Evolutionary conservation across 768 basidiomycete genomes (phyloP).

Genomic region (Lentinula aciculospora): DNA sequence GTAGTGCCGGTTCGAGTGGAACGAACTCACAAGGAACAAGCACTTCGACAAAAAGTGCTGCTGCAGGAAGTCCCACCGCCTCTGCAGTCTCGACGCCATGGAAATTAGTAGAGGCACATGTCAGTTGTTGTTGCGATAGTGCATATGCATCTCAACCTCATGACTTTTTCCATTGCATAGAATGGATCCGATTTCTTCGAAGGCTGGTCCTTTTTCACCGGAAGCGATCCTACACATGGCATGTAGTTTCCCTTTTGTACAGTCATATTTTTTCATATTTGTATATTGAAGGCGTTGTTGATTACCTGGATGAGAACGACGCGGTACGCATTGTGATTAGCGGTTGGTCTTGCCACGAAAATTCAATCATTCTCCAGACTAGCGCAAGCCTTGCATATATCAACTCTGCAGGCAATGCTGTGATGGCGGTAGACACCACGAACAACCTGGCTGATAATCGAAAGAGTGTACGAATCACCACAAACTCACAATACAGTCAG

Average conservation of each 20-base stretch:
- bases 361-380: conserved; percentile 7
- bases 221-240: conserved; percentile 74
- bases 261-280: too few species aligned
- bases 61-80: conserved; percentile 15
- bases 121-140: conserved; percentile 28
- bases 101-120: conserved; percentile 56
- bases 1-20: conserved; percentile 17
- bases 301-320: conserved; percentile 57
- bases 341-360: not conserved
- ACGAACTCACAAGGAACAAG: conserved; percentile 17
- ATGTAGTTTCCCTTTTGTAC: conserved; percentile 12
- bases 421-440: conserved; percentile 90
- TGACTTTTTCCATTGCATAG: conserved; percentile 24
- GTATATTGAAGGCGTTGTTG: conserved; percentile 40
- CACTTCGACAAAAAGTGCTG: conserved; percentile 2
- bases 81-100: conserved; percentile 42
- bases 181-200: conserved; percentile 73
- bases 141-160: not conserved
- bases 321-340: conserved; percentile 38
- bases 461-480: conserved; percentile 74
- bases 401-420: conserved; percentile 66
- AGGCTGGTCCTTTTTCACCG: conserved; percentile 71
- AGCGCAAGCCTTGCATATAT: conserved; percentile 47
- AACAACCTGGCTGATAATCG: conserved; percentile 61
- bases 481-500: conserved; percentile 52